Percentiles rank a stretch among this genome's conserved stretches.
Evolutionary conservation across 495 filamentous ascomycete genomes (phyloP).

Genomic region (Tuber indicum): DNA sequence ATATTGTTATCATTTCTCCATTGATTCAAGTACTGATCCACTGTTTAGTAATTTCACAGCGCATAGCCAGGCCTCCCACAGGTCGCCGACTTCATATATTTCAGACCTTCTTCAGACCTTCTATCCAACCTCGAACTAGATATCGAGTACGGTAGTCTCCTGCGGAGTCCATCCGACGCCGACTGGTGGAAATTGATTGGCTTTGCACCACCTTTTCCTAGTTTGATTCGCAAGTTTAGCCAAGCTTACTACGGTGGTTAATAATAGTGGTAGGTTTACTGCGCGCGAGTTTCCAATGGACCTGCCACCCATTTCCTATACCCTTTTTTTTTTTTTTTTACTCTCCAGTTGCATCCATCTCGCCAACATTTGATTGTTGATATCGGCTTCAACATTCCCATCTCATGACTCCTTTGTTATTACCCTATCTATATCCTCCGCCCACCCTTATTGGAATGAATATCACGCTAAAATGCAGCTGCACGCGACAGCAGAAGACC

Average conservation of each 20-base stretch:
- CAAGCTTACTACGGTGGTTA: background rate
- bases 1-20: background rate
- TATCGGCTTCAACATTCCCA: background rate
- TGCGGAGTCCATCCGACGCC: background rate
- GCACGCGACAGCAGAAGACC: background rate
- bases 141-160: slow-evolving; percentile 6
- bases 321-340: background rate
- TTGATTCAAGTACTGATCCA: background rate
- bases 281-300: background rate
- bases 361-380: background rate
- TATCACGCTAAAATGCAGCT: background rate
- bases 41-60: slow-evolving; percentile 19
- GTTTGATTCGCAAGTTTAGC: background rate
- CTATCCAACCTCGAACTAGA: background rate
- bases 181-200: slow-evolving; percentile 28
- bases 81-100: background rate
- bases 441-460: background rate
- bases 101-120: background rate
- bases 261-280: background rate
- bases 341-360: background rate
- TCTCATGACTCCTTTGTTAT: background rate
- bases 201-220: background rate
- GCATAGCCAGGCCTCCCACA: slow-evolving; percentile 19
- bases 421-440: background rate
- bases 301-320: background rate